A percentile compares a stretch with the other conserved stretches of the same genome.
These are phyloP conservation scores for Capsaspora owczarzaki DNA, from an alignment of 78 protist genomes.

Conservation along the genomic window DNA sequence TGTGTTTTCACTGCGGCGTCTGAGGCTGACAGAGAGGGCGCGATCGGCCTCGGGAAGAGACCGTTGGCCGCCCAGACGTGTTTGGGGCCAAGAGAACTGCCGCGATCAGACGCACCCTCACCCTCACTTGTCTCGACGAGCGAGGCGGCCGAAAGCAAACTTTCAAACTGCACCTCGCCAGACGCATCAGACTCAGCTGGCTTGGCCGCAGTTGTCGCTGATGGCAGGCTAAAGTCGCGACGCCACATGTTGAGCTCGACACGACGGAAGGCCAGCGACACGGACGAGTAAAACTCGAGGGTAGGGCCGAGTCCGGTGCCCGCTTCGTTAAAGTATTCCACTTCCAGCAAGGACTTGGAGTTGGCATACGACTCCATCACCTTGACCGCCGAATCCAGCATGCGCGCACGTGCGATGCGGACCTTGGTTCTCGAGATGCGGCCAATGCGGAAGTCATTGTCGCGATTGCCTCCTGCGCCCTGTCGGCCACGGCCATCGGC, in stretches of 20 bases:
- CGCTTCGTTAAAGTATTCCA: conserved; percentile 57
- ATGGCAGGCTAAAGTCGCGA: neutral
- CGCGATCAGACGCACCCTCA: no score
- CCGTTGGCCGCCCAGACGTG: neutral
- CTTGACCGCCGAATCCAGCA: conserved; percentile 25
- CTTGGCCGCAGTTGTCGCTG: no score
- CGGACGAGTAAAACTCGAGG: conserved; percentile 67
- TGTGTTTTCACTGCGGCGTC: neutral
- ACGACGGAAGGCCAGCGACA: conserved; percentile 28
- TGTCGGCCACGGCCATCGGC: neutral
- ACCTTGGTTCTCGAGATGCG: conserved; percentile 35
- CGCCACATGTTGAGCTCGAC: conserved; percentile 37
- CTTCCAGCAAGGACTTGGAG: conserved; percentile 36
- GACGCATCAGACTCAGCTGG: neutral
- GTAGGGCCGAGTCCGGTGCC: conserved; percentile 86
- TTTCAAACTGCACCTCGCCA: neutral
- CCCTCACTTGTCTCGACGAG: no score
- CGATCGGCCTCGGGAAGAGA: conserved; percentile 28
- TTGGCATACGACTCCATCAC: conserved; percentile 26
- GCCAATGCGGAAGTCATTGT: neutral
- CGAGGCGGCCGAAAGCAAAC: neutral
- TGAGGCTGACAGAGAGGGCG: neutral
- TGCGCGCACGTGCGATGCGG: conserved; percentile 27
- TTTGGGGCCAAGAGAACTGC: no score
- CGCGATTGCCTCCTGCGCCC: neutral